Base-by-base conservation (phyloP, 371 early-diverging fungal species). In the Smittium mucronatum region DNA sequence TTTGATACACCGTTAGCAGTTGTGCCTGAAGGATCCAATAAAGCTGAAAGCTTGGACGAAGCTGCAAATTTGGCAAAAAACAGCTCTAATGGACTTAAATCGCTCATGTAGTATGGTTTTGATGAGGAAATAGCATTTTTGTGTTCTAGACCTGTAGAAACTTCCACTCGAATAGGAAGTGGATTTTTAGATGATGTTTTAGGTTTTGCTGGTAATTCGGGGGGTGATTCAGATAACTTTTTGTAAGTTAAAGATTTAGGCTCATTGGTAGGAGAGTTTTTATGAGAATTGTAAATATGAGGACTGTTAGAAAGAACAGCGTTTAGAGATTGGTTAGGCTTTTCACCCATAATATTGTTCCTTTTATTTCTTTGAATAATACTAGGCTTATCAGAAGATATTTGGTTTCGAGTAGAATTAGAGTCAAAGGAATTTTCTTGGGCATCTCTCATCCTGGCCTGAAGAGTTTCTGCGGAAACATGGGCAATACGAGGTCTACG, bases 11-110 rank as follows among this genome's bases (percentile, higher is more conserved):
- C 67, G 28, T 30, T 33, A 11, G 36, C 34, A 11, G 30, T 28
- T 21, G 34, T 67, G 16, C 67, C 67, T 21, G 26, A 21, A 26
- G 64, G 64, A 83, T 80, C 86, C 31, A 95, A 78, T 30, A 91
- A 75, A 25, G 87, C 88, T 16, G 89, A 84, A 66, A 97, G 71
- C 33, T 84, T 81, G 26, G 89, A 76, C 0, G 92, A 90, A 0
- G 95, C 94, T 60, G 92, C 81, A 70, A 93, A 93, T 68, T 89
- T 88, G 47, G 93, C 87, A 74, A 89, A 89, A 72, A 94, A 88
- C 65, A 87, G 84, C 71, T 93, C 90, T 5, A 94, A 79, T 0
- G 88, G 88, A 30, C 89, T 87, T 34, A 94, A 80, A 69, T 97
- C 96, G 25, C 88, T 85, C 69, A 93, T 79, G 69, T 34, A 47